Base-by-base conservation (phyloP, 2,329 filamentous ascomycete genomes). In the Neofusicoccum umdonicola region DNA sequence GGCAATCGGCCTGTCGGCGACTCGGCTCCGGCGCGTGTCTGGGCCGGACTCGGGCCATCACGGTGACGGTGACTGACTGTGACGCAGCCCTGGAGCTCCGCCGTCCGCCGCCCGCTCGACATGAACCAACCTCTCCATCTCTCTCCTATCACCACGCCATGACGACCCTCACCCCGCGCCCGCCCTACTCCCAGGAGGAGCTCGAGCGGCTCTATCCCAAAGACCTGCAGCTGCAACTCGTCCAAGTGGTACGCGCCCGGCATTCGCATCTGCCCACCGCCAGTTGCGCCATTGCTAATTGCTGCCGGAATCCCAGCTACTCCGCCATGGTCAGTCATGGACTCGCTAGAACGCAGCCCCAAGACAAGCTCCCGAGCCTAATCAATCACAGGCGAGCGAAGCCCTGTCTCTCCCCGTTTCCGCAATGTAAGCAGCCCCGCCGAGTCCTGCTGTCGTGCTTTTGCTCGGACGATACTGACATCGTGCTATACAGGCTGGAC, bases 391-490 rank as follows among this genome's bases (percentile, higher is more conserved):
- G 85, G 86, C 69, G 88, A 90, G 81, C 89, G 94, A 65, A 94
- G 90, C 7, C 94, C 94, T 34, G 91, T 98, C 34, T 90, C 88
- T 65, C 85, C 91, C n/a, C 90, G 95, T 44, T 97, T 99, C 76
- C 86, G 91, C 73, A 95, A 94, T 76, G 76, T 77, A 70, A 63
- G 73, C 50, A 27, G 58, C 45, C 31, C 35, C 44, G 15, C n/a
- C 19, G 27, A 3, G 22, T 63, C 13, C 11, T 39, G 22, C 35
- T 9, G 13, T 37, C 15, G 39, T 47, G 27, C 52, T 48, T 41
- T 17, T 45, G 13, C 15, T 13, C n/a, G 13, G 11, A n/a, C n/a
- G 8, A 39, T 64, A 47, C 41, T 51, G 19, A 54, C 44, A 6
- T n/a, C 9, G 35, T 56, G 42, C 56, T 37, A 19, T 15, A 41